A percentile compares a stretch with the other conserved stretches of the same genome.
Conservation (phyloP, 352 stramenopile genomes). For the Blastocystis sp. region DNA sequence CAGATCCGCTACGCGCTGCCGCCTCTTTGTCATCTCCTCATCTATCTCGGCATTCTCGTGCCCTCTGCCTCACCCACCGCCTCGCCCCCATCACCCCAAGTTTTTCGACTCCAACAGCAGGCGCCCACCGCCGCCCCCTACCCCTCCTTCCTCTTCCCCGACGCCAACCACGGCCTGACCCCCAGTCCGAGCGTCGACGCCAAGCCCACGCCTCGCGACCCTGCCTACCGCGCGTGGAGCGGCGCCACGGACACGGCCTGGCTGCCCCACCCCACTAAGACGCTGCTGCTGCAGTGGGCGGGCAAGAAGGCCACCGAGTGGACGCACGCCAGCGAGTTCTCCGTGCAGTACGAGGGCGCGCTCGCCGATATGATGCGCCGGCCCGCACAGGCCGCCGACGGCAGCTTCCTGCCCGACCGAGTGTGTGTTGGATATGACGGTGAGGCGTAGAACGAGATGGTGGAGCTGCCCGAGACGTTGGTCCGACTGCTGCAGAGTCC, state of each 20-base stretch:
- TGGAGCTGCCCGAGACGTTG: background rate
- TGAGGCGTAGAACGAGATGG: background rate
- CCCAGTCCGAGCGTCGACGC: no score
- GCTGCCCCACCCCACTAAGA: background rate
- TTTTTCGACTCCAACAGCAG: background rate
- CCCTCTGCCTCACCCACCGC: background rate
- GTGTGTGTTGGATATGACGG: background rate
- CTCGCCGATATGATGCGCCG: background rate
- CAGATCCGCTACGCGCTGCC: background rate
- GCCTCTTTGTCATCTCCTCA: background rate
- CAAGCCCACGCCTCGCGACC: no score
- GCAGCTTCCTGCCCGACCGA: background rate
- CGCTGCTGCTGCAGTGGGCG: background rate
- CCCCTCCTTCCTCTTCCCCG: background rate
- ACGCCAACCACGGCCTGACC: no score
- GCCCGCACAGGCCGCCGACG: no score
- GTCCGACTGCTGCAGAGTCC: background rate
- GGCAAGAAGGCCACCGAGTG: background rate
- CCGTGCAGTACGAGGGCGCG: background rate
- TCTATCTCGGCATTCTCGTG: background rate
- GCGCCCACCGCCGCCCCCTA: background rate
- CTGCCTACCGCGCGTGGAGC: no score
- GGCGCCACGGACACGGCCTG: background rate
- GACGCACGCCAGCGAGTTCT: background rate
- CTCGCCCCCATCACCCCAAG: background rate